A percentile compares a stretch with the other conserved stretches of the same genome.
phyloP scores from a whole-genome alignment of 2,329 filamentous ascomycete species.

The Penicillium sp. region DNA sequence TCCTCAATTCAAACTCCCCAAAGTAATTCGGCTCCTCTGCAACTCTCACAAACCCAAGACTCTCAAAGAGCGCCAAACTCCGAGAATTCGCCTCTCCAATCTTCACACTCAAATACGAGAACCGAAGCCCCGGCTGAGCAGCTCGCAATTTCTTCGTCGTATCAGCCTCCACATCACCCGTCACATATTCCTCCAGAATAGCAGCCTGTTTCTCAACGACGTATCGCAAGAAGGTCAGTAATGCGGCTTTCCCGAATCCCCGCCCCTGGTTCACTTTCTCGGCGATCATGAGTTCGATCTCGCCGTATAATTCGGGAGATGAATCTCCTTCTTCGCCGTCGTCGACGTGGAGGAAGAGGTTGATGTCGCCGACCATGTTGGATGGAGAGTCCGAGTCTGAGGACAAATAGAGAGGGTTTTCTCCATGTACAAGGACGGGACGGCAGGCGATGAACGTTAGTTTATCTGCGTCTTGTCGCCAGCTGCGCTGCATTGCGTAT shows the following conservation, averaged over 20 bases:
- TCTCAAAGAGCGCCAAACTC: conserved; percentile 57
- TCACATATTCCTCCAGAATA: conserved; percentile 55
- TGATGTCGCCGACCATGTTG: conserved; percentile 67
- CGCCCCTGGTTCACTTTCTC: conserved; percentile 49
- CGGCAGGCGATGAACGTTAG: conserved; percentile 83
- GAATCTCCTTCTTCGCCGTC: conserved; percentile 45
- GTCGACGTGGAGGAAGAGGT: conserved; percentile 66
- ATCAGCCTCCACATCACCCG: conserved; percentile 9
- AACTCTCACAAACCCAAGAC: conserved; percentile 51
- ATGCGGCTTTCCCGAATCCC: conserved; percentile 60
- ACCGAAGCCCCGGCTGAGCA: conserved; percentile 4
- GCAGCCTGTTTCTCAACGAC: conserved; percentile 48
- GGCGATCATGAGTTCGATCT: conserved; percentile 85
- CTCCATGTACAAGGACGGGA: conserved; percentile 26
- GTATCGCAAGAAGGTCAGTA: conserved; percentile 65
- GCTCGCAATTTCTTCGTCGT: conserved; percentile 4
- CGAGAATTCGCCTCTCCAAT: conserved; percentile 52
- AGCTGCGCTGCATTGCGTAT: conserved; percentile 83
- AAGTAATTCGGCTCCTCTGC: conserved; percentile 56
- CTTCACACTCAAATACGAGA: conserved; percentile 53
- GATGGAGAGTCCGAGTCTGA: conserved; percentile 48
- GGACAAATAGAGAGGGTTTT: not conserved
- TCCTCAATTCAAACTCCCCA: conserved; percentile 58
- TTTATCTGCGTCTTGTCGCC: conserved; percentile 77
- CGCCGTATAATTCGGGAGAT: conserved; percentile 50